phyloP scores from a whole-genome alignment of 805 yeast genomes.

The Zygosaccharomyces pseudorouxii region DNA sequence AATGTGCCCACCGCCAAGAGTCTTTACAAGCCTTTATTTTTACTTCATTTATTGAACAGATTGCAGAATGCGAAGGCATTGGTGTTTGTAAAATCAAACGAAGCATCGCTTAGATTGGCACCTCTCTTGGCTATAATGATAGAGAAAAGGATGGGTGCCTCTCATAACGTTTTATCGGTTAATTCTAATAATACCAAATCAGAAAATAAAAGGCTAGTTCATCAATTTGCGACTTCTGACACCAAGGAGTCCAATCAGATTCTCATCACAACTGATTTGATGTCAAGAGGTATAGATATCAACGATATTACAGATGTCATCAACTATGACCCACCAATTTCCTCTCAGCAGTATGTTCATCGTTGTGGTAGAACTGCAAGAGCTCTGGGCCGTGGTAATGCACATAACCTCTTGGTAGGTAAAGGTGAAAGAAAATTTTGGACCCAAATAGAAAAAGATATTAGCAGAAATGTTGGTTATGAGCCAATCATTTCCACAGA shows the following conservation, averaged over 20 bases:
- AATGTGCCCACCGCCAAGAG: constrained; percentile 39
- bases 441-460: constrained; percentile 48
- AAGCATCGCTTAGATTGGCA: constrained; percentile 76
- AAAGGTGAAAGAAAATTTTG: constrained; percentile 68
- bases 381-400: constrained; percentile 75
- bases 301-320: constrained; percentile 65
- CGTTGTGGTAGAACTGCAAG: constrained; percentile 97
- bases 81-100: constrained; percentile 49
- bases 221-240: constrained; percentile 51
- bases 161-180: constrained; percentile 41
- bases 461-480: constrained; percentile 44
- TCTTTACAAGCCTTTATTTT: constrained; percentile 65
- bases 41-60: constrained; percentile 49
- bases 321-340: constrained; percentile 86
- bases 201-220: constrained; percentile 53
- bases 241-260: constrained; percentile 37
- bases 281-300: constrained; percentile 94
- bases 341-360: constrained; percentile 89
- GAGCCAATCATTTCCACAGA: constrained; percentile 27
- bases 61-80: constrained; percentile 17
- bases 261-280: constrained; percentile 78
- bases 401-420: constrained; percentile 69
- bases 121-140: constrained; percentile 39
- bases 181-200: constrained; percentile 54
- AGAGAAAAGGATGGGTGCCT: constrained; percentile 5